Base-by-base conservation (phyloP, 73 alveolate species). In the Stentor coeruleus region DNA sequence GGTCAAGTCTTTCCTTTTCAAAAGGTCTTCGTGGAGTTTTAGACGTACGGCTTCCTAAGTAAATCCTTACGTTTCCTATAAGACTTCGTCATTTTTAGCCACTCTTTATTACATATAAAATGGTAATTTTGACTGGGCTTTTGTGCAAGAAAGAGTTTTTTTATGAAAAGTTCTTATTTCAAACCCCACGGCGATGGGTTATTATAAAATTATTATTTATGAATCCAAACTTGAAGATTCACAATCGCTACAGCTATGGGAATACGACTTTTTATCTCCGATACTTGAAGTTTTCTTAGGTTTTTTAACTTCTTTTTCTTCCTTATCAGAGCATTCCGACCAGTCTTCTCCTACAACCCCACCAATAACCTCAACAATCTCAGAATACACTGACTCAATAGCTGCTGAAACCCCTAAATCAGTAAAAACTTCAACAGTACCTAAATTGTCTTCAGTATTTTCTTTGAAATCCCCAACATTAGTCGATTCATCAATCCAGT, bases 1-100 rank as follows among this genome's bases (percentile, higher is more conserved):
- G 89, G 84, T 90, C 97, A 77, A 96, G 92, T 81, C 98, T 85
- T 84, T 95, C 98, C 94, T 93, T 96, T 89, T 96, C 98, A 86
- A 88, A 96, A 58, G 99, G 98, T 76, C 95, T 92, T 90, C 95
- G 88, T 81, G 98, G 98, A 58, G 92, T 84, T 57, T 72, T 88
- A 35, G 94, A 84, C 33, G 98, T 93, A 89, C 88, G 90, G 41
- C 93, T 74, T 82, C n/a, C n/a, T n/a, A n/a, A n/a, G n/a, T n/a
- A n/a, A n/a, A n/a, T n/a, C n/a, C n/a, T n/a, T n/a, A n/a, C 91
- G 82, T 74, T 88, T 88, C 76, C 91, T 88, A 82, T 88, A 88
- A 35, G n/a, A 26, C 72, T 75, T 75, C 49, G 40, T 31, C 79
- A 66, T 66, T 66, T 66, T 66, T 66, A 66, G 36, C 79, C 79